Evolutionary conservation across 1,284 basidiomycete genomes (phyloP).

Genomic region (Cystobasidiaceae sp.): DNA sequence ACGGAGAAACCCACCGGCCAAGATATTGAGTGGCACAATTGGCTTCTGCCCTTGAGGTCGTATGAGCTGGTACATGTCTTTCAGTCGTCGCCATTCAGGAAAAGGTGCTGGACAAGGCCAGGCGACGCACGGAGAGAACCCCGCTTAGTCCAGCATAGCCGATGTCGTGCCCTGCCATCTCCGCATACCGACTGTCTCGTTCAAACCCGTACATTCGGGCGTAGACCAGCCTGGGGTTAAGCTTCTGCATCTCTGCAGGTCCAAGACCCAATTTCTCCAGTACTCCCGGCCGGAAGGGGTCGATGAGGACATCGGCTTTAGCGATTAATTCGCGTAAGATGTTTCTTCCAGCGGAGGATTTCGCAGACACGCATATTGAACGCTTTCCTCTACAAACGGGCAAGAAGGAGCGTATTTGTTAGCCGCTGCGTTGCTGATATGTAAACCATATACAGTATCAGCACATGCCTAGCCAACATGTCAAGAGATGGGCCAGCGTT

Average conservation of each 20-base stretch:
- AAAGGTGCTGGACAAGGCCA: not conserved
- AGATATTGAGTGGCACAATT: constrained; percentile 64
- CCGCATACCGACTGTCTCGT: constrained; percentile 39
- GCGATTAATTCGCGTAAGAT: constrained; percentile 59
- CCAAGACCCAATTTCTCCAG: constrained; percentile 71
- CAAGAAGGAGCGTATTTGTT: not conserved
- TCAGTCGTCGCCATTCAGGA: not conserved
- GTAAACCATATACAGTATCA: not conserved
- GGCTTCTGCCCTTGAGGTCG: constrained; percentile 56
- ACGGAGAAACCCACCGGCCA: constrained; percentile 43
- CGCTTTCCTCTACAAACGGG: constrained; percentile 64
- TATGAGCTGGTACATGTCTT: constrained; percentile 55
- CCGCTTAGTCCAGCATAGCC: constrained; percentile 81
- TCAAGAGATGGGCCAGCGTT: constrained; percentile 40
- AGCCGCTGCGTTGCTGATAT: not conserved
- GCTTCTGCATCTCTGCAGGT: constrained; percentile 61
- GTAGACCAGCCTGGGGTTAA: constrained; percentile 43
- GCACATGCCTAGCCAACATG: constrained; percentile 33
- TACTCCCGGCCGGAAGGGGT: constrained; percentile 76
- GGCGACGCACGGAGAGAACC: constrained; percentile 58
- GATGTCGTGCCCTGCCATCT: constrained; percentile 61
- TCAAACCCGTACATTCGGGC: constrained; percentile 47
- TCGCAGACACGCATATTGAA: constrained; percentile 64
- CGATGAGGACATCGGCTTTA: constrained; percentile 69
- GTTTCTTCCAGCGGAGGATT: constrained; percentile 57